Conservation (phyloP, 139 green algal species). For the Edaphochlamys debaryana region DNA sequence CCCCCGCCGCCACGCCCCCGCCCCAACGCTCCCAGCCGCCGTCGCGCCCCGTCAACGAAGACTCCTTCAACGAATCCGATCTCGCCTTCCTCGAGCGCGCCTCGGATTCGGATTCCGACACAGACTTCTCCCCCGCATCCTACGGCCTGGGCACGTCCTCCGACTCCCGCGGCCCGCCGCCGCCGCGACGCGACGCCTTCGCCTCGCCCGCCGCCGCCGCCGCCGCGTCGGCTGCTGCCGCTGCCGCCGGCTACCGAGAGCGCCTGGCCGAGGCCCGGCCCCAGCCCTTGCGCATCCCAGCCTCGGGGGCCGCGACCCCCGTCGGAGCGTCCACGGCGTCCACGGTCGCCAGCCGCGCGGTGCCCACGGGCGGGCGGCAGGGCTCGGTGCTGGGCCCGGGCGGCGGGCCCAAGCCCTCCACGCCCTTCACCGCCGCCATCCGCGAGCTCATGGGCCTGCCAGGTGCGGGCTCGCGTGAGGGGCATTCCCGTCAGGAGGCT, state of each 20-base stretch:
- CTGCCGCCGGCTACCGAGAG: background rate
- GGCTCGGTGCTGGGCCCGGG: background rate
- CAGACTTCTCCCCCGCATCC: background rate
- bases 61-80: conserved; percentile 14
- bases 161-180: background rate
- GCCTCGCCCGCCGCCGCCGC: background rate
- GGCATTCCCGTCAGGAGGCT: too few relatives aligned
- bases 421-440: conserved; percentile 58
- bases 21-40: background rate
- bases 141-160: too few relatives aligned
- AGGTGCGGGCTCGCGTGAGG: conserved; percentile 23
- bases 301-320: conserved; percentile 40
- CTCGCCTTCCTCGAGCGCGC: conserved; percentile 45
- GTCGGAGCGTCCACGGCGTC: conserved; percentile 25
- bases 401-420: conserved; percentile 27
- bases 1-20: background rate
- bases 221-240: background rate
- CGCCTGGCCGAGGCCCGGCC: conserved; percentile 31
- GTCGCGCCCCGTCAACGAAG: background rate
- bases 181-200: conserved; percentile 1
- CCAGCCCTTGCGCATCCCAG: conserved; percentile 33
- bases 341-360: conserved; percentile 17
- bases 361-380: conserved; percentile 3
- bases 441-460: conserved; percentile 60
- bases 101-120: conserved; percentile 11